Base-by-base conservation (phyloP, 495 filamentous ascomycete species). In the Chaetomium cochliodes region DNA sequence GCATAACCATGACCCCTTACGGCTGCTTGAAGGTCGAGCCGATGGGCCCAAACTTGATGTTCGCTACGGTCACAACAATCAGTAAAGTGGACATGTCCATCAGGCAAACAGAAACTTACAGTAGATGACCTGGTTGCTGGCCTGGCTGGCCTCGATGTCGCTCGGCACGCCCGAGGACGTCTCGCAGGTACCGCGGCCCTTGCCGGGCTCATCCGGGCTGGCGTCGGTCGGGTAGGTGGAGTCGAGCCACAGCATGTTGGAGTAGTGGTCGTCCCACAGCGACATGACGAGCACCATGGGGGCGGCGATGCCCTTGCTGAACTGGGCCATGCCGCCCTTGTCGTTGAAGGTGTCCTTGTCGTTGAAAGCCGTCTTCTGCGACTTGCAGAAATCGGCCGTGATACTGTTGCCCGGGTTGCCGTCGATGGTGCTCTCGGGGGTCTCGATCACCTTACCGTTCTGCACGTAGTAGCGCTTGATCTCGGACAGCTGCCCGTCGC, bases 191-290 rank as follows among this genome's bases (percentile, higher is more conserved):
- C 90, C 91, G 74, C 91, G 89, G 68, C 81, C 81, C 60, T 84
- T 82, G 74, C 91, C 91, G 50, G 86, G 86, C 33, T 42, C 62
- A 11, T 69, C 70, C 60, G 80, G 74, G 20, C 68, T 76, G 70
- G 55, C 55, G n/a, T 81, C 80, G 50, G 81, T 77, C 5, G 90
- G 91, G 80, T 87, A 92, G 76, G 78, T 83, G 72, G 86, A 86
- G 80, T 93, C 90, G 70, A 94, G 86, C 91, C 91, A 93, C 67
- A 89, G 82, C 91, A 93, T 93, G 79, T 90, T 84, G 77, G 83
- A 77, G 71, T 81, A 76, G 78, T 92, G 84, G 78, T 92, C 90
- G 72, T 90, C 88, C 90, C 90, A 92, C 71, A 92, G 73, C 68
- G 83, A 87, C 84, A 92, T 83, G 73, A 89, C 88, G n/a, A 92